Percentiles rank a stretch among this genome's conserved stretches.
Evolutionary conservation across 495 filamentous ascomycete genomes (phyloP).

Genomic region (Penicillium mononematosum): DNA sequence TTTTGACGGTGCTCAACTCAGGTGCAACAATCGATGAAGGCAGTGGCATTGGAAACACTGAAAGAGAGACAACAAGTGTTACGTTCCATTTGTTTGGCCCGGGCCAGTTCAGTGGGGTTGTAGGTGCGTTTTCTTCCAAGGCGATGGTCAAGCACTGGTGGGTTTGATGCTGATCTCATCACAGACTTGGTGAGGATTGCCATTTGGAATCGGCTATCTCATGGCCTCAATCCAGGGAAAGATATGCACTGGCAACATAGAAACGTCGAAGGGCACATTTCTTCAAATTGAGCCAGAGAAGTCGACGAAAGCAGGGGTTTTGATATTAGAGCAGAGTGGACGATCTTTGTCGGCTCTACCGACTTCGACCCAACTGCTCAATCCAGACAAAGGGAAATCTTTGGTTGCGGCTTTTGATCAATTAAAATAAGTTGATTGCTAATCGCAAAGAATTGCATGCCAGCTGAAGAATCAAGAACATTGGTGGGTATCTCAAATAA

Average conservation of each 20-base stretch:
- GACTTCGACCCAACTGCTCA: neutral
- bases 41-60: constrained; percentile 24
- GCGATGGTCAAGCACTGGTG: neutral
- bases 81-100: constrained; percentile 7
- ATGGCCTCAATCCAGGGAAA: neutral
- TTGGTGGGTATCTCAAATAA: constrained; percentile 14
- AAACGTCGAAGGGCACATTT: neutral
- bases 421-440: neutral
- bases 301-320: neutral
- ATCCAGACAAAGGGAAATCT: neutral
- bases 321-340: neutral
- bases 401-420: neutral
- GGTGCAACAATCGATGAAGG: constrained; percentile 65
- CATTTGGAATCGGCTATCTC: neutral
- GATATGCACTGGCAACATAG: neutral
- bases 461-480: constrained; percentile 4
- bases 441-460: neutral
- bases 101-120: constrained; percentile 11
- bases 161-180: neutral
- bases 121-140: neutral
- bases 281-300: neutral
- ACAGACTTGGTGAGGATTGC: neutral
- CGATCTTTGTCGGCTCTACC: neutral
- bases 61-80: constrained; percentile 3
- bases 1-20: constrained; percentile 46